Base-by-base conservation (phyloP, 768 basidiomycete genomes). In the Mycena galericulata region DNA sequence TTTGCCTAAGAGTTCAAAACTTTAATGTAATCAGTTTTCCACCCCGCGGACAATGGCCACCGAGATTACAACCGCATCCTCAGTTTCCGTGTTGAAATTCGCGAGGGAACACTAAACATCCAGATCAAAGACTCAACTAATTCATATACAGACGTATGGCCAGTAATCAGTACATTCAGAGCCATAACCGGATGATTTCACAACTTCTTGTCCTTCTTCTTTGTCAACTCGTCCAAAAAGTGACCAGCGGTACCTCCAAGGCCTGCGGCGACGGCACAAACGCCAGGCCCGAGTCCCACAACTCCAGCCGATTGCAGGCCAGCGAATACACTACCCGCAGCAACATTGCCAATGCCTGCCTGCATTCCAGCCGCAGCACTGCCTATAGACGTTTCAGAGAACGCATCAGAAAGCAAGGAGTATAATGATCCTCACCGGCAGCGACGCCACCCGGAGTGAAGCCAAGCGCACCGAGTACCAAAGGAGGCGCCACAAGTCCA, bases 351-450 rank as follows among this genome's bases (percentile, higher is more conserved):
- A 40, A 62, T 62, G 49, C 60, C 49, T 50, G 60, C 60, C 2
- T 62, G 60, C 38, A 62, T 62, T 51, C 60, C 60, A 41, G 60
- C 60, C 49, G 60, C 60, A 62, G 49, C 60, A 51, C 60, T 62
- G 60, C 60, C 60, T 62, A 62, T 43, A 41, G 51, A 62, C 60
- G 27, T 20, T 51, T 62, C 60, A 62, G 60, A 51, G 60, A 27
- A 62, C 27, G 32, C 26, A 43, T 62, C 60, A 51, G 29, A 36
- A 46, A 46, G 58, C 46, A 50, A 51, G 49, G 60, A 43, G 45
- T 51, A 51, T 22, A 40, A 41, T 41, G 22, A 41, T 62, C 20
- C 60, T 62, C 38, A 62, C 60, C 49, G 49, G 49, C 60, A 62
- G 60, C 60, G 38, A 62, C 49, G 38, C 60, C 49, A 29, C 60